Conservation (phyloP, 2,329 filamentous ascomycete species). For the Colletotrichum spinosum region DNA sequence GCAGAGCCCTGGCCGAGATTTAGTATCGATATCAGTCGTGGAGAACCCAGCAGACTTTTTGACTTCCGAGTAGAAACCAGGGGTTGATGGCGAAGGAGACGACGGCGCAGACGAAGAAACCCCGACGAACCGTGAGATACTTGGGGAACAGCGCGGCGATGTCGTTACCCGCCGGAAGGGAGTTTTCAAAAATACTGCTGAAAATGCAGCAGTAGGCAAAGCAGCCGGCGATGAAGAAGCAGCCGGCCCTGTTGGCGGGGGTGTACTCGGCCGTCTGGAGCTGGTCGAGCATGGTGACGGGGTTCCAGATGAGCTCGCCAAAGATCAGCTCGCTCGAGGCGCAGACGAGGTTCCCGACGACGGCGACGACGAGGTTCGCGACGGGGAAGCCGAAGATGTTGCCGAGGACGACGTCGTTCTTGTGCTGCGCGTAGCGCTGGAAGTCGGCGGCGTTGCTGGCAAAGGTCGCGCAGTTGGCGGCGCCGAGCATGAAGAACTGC, state of each 20-base stretch:
- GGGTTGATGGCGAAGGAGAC: conserved; percentile 52
- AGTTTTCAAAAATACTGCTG: conserved; percentile 56
- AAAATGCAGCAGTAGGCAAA: conserved; percentile 58
- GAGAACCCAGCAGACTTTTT: conserved; percentile 42
- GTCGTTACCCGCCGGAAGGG: conserved; percentile 54
- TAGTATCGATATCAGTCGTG: conserved; percentile 52
- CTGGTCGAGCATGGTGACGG: conserved; percentile 47
- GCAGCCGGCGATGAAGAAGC: conserved; percentile 53
- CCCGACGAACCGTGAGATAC: conserved; percentile 52
- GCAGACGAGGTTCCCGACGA: conserved; percentile 54
- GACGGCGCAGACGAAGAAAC: conserved; percentile 51
- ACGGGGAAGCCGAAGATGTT: conserved; percentile 55
- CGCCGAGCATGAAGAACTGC: conserved; percentile 50
- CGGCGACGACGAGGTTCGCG: conserved; percentile 49
- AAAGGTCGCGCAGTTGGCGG: conserved; percentile 50
- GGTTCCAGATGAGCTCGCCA: conserved; percentile 41
- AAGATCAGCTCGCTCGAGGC: conserved; percentile 43
- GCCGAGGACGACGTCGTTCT: conserved; percentile 53
- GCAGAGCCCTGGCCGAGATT: conserved; percentile 44
- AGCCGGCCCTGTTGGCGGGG: conserved; percentile 49
- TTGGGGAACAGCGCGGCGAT: conserved; percentile 51
- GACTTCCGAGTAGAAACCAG: conserved; percentile 52
- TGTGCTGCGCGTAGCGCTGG: conserved; percentile 54
- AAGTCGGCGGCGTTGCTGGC: conserved; percentile 56
- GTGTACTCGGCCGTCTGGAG: conserved; percentile 49